These are phyloP conservation scores for Penicillium ochrochloron DNA, from an alignment of 495 filamentous ascomycete species.

Conservation along the genomic window DNA sequence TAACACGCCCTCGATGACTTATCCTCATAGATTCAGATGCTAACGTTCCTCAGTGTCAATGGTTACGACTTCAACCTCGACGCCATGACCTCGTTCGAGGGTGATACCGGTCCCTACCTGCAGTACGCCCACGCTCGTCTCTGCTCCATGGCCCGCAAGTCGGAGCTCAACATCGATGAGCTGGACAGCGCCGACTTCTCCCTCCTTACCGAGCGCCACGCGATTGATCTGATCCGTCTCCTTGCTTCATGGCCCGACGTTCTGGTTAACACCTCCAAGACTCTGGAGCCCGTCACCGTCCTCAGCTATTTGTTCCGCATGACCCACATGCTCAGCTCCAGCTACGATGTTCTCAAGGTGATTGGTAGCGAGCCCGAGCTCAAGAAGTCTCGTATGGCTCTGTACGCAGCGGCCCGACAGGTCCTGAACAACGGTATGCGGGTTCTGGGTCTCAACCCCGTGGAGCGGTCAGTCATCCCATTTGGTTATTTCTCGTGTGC, in stretches of 20 bases:
- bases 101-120: constrained; percentile 71
- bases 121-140: constrained; percentile 73
- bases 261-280: constrained; percentile 63
- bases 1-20: neutral
- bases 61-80: constrained; percentile 71
- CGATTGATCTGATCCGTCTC: constrained; percentile 61
- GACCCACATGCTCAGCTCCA: constrained; percentile 82
- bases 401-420: constrained; percentile 78
- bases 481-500: neutral
- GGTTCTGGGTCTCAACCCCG: constrained; percentile 76
- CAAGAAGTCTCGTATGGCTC: constrained; percentile 77
- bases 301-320: constrained; percentile 87
- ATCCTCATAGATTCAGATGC: constrained; percentile 9
- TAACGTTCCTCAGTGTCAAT: constrained; percentile 55
- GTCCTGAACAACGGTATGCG: constrained; percentile 86
- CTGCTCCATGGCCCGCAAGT: constrained; percentile 63
- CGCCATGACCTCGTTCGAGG: constrained; percentile 71
- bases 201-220: constrained; percentile 60
- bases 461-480: constrained; percentile 57
- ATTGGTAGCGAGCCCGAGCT: constrained; percentile 72
- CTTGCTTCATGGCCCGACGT: constrained; percentile 68
- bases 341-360: constrained; percentile 81
- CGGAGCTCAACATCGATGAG: constrained; percentile 46
- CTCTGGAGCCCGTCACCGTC: constrained; percentile 68
- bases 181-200: constrained; percentile 58